Base-by-base conservation (phyloP, 164 flowering plant genomes). In the Piper longum region DNA sequence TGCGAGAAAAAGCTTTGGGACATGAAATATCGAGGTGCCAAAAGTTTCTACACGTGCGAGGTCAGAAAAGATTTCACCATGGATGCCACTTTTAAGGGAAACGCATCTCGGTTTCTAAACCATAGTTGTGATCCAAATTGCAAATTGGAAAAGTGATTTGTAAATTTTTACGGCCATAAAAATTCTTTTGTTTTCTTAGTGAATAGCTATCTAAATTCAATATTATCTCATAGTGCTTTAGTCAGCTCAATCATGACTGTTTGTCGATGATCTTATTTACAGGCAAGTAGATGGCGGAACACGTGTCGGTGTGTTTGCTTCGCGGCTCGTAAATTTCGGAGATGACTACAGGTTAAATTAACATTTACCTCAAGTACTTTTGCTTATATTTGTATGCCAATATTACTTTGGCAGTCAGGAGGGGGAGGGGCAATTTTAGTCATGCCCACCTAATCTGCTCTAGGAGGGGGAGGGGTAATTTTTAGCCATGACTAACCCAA, bases 81-180 rank as follows among this genome's bases (percentile, higher is more conserved):
- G 64, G 98, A 92, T 82, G 96, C 98, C 63, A 92, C 95, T 56
- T 89, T 79, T 79, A 89, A 89, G 75, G 98, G 98, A 41, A 92
- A 92, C 63, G 41, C 68, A 11, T 81, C 96, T 40, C 85, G 98
- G 36, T 92, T 89, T 71, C 69, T 92, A 56, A 92, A 92, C 70
- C 98, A 92, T 74, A 84, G 98, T 55, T 92, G 98, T 71, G 81
- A 84, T 66, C 98, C 98, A 13, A 92, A 92, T 71, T 92, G 98
- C 71, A 69, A 81, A 60, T 62, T 92, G 74, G 96, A 92, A 57
- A 93, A 93, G 66, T 93, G 98, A 96, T 85, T 63, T 71, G 87
- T 80, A 62, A 36, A 16, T 7, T 54, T 65, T 26, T 54, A 43
- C 16, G 55, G 41, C 67, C 52, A 40, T 57, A 43, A 26, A 11